A percentile compares a stretch with the other conserved stretches of the same genome.
These are phyloP conservation scores for Cylindrodendrum hubeiense DNA, from an alignment of 2,329 filamentous ascomycete genomes.

Conservation along the genomic window DNA sequence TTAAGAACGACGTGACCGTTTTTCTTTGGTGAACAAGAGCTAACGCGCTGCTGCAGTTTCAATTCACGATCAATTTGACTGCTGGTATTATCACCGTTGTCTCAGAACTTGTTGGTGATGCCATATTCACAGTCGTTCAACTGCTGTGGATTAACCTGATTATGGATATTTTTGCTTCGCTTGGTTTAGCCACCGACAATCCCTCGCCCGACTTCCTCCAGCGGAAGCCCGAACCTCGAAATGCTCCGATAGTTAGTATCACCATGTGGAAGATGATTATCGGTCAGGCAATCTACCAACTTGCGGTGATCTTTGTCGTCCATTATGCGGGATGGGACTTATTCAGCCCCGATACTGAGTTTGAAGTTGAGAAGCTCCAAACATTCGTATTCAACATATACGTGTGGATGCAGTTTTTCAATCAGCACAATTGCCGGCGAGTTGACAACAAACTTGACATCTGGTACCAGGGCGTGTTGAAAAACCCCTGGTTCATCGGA, in stretches of 20 bases:
- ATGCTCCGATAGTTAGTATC: conserved; percentile 76
- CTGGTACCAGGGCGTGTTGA: conserved; percentile 77
- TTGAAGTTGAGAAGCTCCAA: conserved; percentile 55
- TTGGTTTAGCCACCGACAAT: conserved; percentile 74
- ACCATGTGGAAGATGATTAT: conserved; percentile 76
- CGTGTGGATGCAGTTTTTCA: conserved; percentile 93
- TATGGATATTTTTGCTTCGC: conserved; percentile 77
- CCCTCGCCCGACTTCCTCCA: conserved; percentile 69
- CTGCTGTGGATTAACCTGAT: conserved; percentile 78
- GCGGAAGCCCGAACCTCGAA: conserved; percentile 69
- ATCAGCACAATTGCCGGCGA: conserved; percentile 82
- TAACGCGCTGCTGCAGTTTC: conserved; percentile 57
- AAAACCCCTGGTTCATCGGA: conserved; percentile 81
- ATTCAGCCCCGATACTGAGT: conserved; percentile 61
- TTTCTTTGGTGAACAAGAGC: background rate
- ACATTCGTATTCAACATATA: conserved; percentile 89
- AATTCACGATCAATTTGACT: conserved; percentile 79
- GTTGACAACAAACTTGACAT: conserved; percentile 88
- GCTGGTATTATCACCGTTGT: conserved; percentile 75
- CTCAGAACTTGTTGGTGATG: conserved; percentile 69
- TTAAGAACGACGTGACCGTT: background rate
- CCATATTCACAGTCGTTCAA: conserved; percentile 75
- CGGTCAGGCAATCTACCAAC: conserved; percentile 71
- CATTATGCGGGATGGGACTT: conserved; percentile 72
- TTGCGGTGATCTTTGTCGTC: conserved; percentile 68